These are phyloP conservation scores for Trichophyton equinum DNA, from an alignment of 2,329 filamentous ascomycete genomes.

Conservation along the genomic window DNA sequence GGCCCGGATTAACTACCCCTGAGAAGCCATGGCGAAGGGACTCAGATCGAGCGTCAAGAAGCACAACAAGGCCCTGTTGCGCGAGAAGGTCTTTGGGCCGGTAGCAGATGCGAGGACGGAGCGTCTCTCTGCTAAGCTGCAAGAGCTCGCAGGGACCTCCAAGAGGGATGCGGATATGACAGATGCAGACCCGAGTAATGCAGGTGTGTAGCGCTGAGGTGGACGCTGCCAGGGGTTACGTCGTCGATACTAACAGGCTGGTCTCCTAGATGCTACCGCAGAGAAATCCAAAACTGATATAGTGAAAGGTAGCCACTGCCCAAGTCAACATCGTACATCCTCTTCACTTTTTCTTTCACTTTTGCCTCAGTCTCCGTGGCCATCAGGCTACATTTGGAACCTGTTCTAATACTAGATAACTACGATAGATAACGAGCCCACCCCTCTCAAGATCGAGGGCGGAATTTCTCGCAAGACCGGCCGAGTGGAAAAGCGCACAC, in stretches of 20 bases:
- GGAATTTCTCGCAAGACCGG: constrained; percentile 8
- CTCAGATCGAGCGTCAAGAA: constrained; percentile 67
- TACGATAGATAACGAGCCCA: neutral
- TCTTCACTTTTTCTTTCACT: neutral
- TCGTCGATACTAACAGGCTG: neutral
- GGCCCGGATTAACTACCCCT: neutral
- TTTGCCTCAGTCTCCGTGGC: neutral
- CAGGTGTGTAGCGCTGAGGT: constrained; percentile 16
- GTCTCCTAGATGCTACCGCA: neutral
- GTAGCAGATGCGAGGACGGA: constrained; percentile 66
- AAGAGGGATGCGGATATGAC: constrained; percentile 35
- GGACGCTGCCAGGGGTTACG: neutral
- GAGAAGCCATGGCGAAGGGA: constrained; percentile 67
- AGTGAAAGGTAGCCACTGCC: neutral
- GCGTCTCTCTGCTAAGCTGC: constrained; percentile 72
- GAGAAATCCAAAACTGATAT: constrained; percentile 2
- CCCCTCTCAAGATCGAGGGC: neutral
- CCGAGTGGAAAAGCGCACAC: constrained; percentile 30
- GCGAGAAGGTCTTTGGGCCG: constrained; percentile 71
- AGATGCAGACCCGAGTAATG: constrained; percentile 17
- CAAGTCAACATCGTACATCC: neutral
- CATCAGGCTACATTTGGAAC: neutral
- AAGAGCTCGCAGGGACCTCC: constrained; percentile 65
- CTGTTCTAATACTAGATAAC: neutral
- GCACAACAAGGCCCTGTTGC: constrained; percentile 69